Evolutionary conservation across 2,329 filamentous ascomycete species (phyloP).

Genomic region (Aureobasidium namibiae): DNA sequence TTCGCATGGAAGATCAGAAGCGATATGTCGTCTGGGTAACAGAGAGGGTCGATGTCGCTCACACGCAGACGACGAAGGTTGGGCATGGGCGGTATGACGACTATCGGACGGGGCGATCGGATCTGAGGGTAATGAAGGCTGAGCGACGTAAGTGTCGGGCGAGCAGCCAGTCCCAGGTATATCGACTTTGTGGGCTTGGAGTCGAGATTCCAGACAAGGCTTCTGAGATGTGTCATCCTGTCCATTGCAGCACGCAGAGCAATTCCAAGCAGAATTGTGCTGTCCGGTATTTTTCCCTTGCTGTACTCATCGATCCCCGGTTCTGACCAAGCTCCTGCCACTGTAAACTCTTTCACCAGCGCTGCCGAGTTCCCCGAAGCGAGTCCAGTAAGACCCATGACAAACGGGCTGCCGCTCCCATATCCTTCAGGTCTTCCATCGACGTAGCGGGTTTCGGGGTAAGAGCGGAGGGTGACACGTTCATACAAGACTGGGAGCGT

Average conservation of each 20-base stretch:
- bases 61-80: slow-evolving; percentile 46
- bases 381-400: slow-evolving; percentile 55
- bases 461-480: slow-evolving; percentile 48
- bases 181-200: slow-evolving; percentile 52
- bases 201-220: slow-evolving; percentile 54
- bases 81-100: slow-evolving; percentile 48
- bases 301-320: slow-evolving; percentile 50
- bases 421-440: slow-evolving; percentile 52
- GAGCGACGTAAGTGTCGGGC: slow-evolving; percentile 43
- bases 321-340: slow-evolving; percentile 52
- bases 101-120: slow-evolving; percentile 49
- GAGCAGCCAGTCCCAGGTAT: slow-evolving; percentile 47
- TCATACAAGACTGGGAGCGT: slow-evolving; percentile 53
- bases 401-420: slow-evolving; percentile 55
- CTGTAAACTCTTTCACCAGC: slow-evolving; percentile 44
- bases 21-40: slow-evolving; percentile 56
- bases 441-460: slow-evolving; percentile 50
- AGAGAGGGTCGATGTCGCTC: slow-evolving; percentile 55
- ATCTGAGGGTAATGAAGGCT: slow-evolving; percentile 49
- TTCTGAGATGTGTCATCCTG: slow-evolving; percentile 47
- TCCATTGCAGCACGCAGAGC: slow-evolving; percentile 51
- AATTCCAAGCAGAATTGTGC: slow-evolving; percentile 55
- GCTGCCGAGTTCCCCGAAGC: slow-evolving; percentile 46
- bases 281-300: slow-evolving; percentile 53
- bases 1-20: slow-evolving; percentile 45